Conservation (phyloP, 2,329 filamentous ascomycete genomes). For the Neonectria hederae region DNA sequence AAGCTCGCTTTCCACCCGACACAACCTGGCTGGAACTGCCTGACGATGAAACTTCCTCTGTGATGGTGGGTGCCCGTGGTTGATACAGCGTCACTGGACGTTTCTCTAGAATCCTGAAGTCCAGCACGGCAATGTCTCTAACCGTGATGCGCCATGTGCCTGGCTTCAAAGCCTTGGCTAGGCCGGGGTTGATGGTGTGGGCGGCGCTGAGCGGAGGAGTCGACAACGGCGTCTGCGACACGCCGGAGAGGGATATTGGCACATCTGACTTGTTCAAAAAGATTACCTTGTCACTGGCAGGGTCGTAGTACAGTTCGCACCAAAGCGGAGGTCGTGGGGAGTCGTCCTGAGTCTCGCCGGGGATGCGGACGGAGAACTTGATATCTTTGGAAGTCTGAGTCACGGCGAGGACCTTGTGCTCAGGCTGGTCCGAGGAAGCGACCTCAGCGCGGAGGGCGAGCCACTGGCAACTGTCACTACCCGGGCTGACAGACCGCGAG, state of each 20-base stretch:
- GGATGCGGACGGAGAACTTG: conserved; percentile 68
- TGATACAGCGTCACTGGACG: conserved; percentile 55
- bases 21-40: conserved; percentile 50
- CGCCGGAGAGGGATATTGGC: conserved; percentile 59
- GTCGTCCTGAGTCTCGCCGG: conserved; percentile 56
- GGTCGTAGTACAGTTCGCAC: conserved; percentile 70
- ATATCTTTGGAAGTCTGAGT: conserved; percentile 69
- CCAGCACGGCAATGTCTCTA: conserved; percentile 59
- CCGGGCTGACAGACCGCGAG: conserved; percentile 65
- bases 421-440: conserved; percentile 60
- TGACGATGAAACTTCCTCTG: conserved; percentile 43
- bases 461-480: conserved; percentile 66
- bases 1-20: conserved; percentile 62
- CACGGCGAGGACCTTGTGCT: conserved; percentile 67
- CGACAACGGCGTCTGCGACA: conserved; percentile 52
- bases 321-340: conserved; percentile 60
- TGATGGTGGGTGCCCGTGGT: conserved; percentile 40
- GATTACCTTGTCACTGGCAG: conserved; percentile 66
- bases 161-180: conserved; percentile 58
- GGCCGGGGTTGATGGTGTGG: conserved; percentile 56
- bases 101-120: conserved; percentile 68
- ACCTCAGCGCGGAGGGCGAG: conserved; percentile 65
- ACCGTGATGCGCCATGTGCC: conserved; percentile 67
- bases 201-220: conserved; percentile 54
- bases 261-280: conserved; percentile 65